Conservation (phyloP, 208 protist genomes). For the Wallacemonas sp. region DNA sequence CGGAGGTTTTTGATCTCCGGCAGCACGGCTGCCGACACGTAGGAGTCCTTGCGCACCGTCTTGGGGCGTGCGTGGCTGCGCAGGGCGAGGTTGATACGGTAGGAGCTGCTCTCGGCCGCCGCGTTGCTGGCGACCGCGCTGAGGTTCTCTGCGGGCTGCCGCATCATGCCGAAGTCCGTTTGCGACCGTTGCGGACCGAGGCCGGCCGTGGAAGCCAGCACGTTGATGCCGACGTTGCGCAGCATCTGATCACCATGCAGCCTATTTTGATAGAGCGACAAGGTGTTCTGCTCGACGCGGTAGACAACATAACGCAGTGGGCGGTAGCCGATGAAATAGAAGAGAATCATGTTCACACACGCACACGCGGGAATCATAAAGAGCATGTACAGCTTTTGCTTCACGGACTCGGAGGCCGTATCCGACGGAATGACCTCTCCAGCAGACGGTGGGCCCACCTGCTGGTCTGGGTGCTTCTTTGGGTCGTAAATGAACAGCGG, state of each 20-base stretch:
- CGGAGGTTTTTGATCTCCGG: conserved; percentile 51
- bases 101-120: neutral
- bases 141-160: neutral
- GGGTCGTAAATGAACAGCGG: conserved; percentile 70
- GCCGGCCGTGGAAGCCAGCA: neutral
- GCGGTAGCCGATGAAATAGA: conserved; percentile 83
- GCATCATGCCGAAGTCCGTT: neutral
- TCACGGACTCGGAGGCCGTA: conserved; percentile 38
- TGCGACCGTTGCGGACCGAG: neutral
- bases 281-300: conserved; percentile 62
- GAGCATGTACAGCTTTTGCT: conserved; percentile 79
- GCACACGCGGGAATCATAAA: conserved; percentile 62
- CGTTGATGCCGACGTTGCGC: conserved; percentile 29
- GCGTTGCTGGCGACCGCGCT: conserved; percentile 15
- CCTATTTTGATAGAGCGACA: conserved; percentile 32
- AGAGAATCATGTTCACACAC: conserved; percentile 40
- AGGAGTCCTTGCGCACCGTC: conserved; percentile 42
- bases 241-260: conserved; percentile 34
- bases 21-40: conserved; percentile 42
- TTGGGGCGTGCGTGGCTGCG: conserved; percentile 46
- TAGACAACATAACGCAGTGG: conserved; percentile 66
- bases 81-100: neutral
- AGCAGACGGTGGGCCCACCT: conserved; percentile 35
- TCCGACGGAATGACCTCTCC: conserved; percentile 39
- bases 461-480: conserved; percentile 25